Evolutionary conservation across 371 early-diverging fungal genomes (phyloP), one percentile per base, ranked within the genome.

Genomic region (Choanephora cucurbitarum): DNA sequence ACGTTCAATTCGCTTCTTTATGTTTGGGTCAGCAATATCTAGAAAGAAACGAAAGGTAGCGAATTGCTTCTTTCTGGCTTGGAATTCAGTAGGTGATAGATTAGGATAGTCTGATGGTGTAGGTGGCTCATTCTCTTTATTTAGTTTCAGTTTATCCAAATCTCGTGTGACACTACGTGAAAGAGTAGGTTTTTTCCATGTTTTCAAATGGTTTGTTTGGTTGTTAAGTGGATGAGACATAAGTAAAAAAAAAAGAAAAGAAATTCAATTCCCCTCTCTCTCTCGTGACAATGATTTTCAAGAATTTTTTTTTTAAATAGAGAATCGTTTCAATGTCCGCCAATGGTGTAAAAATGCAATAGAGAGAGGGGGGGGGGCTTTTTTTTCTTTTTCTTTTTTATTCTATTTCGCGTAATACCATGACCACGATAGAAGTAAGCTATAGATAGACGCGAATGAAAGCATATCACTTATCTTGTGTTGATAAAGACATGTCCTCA

Each of bases 401-500:
- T n/a, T n/a, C n/a, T n/a, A n/a, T n/a, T n/a, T n/a, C n/a, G n/a
- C n/a, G n/a, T n/a, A n/a, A n/a, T n/a, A n/a, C n/a, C n/a, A n/a
- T n/a, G n/a, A n/a, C n/a, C n/a, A n/a, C n/a, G n/a, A n/a, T n/a
- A n/a, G n/a, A n/a, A n/a, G n/a, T n/a, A n/a, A n/a, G n/a, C n/a
- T n/a, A n/a, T n/a, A n/a, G n/a, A n/a, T n/a, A n/a, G n/a, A n/a
- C n/a, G n/a, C n/a, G n/a, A n/a, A n/a, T n/a, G n/a, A n/a, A n/a
- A n/a, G n/a, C n/a, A n/a, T n/a, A n/a, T n/a, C n/a, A n/a, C n/a
- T n/a, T n/a, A n/a, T n/a, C n/a, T n/a, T n/a, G n/a, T n/a, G n/a
- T n/a, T n/a, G n/a, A n/a, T n/a, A n/a, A n/a, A n/a, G n/a, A 49
- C 14, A 10, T 58, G 59, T 37, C 50, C 64, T 44, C 64, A 64